phyloP scores from a whole-genome alignment of 768 basidiomycete species.

The Mrakia frigida region DNA sequence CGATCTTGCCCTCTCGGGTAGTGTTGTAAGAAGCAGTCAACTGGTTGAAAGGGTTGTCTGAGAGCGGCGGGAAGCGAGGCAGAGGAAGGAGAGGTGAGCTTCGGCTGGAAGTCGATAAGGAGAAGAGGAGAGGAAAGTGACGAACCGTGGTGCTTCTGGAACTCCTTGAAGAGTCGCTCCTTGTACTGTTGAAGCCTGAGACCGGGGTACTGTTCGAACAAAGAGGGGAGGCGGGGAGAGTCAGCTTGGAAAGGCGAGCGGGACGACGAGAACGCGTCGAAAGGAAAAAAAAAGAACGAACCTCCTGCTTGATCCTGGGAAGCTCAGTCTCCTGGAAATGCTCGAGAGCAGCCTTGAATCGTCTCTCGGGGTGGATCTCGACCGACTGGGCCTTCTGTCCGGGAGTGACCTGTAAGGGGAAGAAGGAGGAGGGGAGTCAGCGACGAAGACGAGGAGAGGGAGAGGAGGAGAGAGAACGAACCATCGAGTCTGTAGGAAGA shows the following conservation, averaged over 20 bases:
- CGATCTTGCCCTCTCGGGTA: conserved; percentile 75
- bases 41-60: conserved; percentile 62
- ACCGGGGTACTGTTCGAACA: conserved; percentile 64
- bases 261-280: background rate
- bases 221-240: background rate
- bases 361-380: conserved; percentile 55
- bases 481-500: background rate
- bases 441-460: background rate
- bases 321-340: conserved; percentile 83
- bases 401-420: conserved; percentile 22
- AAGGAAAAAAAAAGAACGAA: background rate
- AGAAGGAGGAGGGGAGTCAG: background rate
- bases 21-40: conserved; percentile 70
- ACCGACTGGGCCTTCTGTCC: conserved; percentile 23
- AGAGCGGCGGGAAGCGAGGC: background rate
- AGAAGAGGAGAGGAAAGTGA: background rate
- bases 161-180: conserved; percentile 86
- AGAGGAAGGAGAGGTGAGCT: background rate
- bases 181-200: conserved; percentile 87
- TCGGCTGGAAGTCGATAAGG: too few species aligned
- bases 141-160: conserved; percentile 74
- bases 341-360: conserved; percentile 90
- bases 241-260: background rate
- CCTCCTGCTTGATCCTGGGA: conserved; percentile 69
- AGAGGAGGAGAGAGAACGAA: background rate